Conservation (phyloP, 2,329 filamentous ascomycete species). For the Cercospora janseana region DNA sequence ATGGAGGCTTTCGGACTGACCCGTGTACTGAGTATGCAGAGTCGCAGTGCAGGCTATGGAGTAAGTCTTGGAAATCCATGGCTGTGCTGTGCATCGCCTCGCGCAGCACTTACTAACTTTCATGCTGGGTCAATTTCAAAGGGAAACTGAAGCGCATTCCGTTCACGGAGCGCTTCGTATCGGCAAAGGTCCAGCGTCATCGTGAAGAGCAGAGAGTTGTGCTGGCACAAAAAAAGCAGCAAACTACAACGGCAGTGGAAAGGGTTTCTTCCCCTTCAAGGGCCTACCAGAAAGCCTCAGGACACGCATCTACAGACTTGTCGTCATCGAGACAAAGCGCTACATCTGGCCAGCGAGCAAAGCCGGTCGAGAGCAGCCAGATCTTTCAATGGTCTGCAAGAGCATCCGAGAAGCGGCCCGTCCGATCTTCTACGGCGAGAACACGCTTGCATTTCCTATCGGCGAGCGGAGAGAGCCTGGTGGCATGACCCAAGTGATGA, state of each 20-base stretch:
- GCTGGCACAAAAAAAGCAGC: background rate
- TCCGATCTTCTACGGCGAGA: constrained; percentile 30
- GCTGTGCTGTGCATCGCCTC: background rate
- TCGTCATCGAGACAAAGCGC: constrained; percentile 23
- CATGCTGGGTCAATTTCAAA: background rate
- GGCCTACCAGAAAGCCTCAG: constrained; percentile 21
- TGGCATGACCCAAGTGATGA: background rate
- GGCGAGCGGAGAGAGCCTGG: background rate
- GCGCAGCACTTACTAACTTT: background rate
- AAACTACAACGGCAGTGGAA: background rate
- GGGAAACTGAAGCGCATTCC: background rate
- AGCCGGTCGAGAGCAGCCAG: constrained; percentile 29
- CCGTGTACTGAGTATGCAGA: constrained; percentile 4
- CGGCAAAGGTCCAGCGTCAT: background rate
- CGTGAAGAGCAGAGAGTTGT: background rate
- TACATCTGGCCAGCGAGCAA: constrained; percentile 25
- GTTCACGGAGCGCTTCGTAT: constrained; percentile 7
- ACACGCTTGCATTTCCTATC: constrained; percentile 28
- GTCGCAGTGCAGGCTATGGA: background rate
- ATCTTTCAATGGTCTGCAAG: constrained; percentile 27
- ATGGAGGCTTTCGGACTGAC: background rate
- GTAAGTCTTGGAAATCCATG: background rate
- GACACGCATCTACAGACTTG: constrained; percentile 21
- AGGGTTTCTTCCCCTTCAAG: background rate
- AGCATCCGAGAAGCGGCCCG: constrained; percentile 29